Evolutionary conservation across 371 early-diverging fungal genomes (phyloP), one percentile per base, ranked within the genome.

Genomic region (Actinomortierella wolfii): DNA sequence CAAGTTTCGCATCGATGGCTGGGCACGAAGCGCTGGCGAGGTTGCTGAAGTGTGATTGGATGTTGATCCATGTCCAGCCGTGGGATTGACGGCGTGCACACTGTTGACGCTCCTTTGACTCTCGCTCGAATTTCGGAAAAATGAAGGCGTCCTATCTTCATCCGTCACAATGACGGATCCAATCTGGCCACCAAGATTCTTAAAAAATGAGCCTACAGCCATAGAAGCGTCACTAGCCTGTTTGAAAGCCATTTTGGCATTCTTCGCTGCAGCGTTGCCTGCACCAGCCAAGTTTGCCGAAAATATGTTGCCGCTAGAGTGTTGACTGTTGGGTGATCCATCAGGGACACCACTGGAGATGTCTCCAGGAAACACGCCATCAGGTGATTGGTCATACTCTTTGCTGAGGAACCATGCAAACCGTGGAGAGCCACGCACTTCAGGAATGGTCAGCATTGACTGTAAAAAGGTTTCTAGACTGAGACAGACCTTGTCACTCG

Each of bases 211-310:
- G 5, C 73, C 73, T 1, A 66, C 73, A 0, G 67, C 42, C 42
- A 73, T 21, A 0, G 73, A 73, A 0, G 63, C 73, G 41, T 73
- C 73, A 17, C 73, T 73, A 3, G 73, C 73, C 20, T 73, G 73
- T 2, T 66, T 44, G 4, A 73, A 24, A 0, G 73, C 73, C 0
- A 61, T 59, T 29, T 73, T 73, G 7, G 73, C 73, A 3, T 66
- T 66, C 14, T 73, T 66, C 9, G 69, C 57, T 6, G 66, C 66
- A 0, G 67, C 62, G 8, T 34, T 34, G 34, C 34, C 11, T 4
- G 34, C 34, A 34, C 34, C 34, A 34, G 34, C 4, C 7, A 34
- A 11, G 11, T 34, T 34, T 4, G 34, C 34, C 34, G 34, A 34
- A 34, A 34, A 34, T 11, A 34, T 11, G 11, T 11, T 34, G 34